Base-by-base conservation (phyloP, 805 yeast genomes). In the Saccharomycopsis vini region DNA sequence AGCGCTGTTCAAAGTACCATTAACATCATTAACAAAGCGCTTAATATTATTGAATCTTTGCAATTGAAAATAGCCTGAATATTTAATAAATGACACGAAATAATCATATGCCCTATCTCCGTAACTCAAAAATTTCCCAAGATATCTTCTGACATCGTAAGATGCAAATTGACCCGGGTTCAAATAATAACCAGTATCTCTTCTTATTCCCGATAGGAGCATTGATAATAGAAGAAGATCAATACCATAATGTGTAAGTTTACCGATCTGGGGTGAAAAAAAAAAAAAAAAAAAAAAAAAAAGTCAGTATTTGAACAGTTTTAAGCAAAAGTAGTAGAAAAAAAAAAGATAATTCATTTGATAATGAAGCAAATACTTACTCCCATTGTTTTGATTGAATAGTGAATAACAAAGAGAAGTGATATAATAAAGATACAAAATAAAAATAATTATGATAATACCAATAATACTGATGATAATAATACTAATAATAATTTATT, bases 171-270 rank as follows among this genome's bases (percentile, higher is more conserved):
- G 45, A 62, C 62, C 48, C 59, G 55, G 49, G 40, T 44, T 62
- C 51, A 16, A 62, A 52, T 72, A 73, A 38, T 79, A 67, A 0
- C 97, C 97, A 0, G 95, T 83, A 50, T 84, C 79, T 50, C 87
- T 73, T 58, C 86, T 81, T 42, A 89, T 72, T 3, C 95, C 95
- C 0, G 97, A 95, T 36, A 90, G 65, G 12, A 89, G 68, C 59
- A 92, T 76, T 2, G 95, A 84, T 6, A 86, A 66, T 46, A 89
- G 67, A 3, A 89, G 75, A 50, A 88, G 70, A 57, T 89, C 97
- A 44, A 87, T 55, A 0, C 90, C 74, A 53, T 76, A 75, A 62
- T 87, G 96, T 9, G 82, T 60, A 44, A 80, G 52, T 58, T 69
- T 75, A 2, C 88, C 87, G 33, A 83, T 10, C 46, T n/a, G n/a